A percentile compares a stretch with the other conserved stretches of the same genome.
Conservation (phyloP, 2,329 filamentous ascomycete species). For the Colletotrichum trifolii region DNA sequence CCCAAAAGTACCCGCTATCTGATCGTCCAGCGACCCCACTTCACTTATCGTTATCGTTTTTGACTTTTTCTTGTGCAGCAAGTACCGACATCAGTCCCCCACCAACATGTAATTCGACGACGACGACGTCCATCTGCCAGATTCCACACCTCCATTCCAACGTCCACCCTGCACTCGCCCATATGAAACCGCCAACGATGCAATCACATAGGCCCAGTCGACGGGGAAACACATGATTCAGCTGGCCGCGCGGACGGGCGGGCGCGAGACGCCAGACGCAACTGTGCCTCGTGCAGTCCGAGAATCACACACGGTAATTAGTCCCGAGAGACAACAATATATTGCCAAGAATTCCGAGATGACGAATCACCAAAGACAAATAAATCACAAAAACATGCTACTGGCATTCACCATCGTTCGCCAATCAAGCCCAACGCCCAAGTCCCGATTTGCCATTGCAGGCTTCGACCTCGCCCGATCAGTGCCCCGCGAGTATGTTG, state of each 20-base stretch:
- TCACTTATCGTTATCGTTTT: constrained; percentile 6
- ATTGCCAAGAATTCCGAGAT: background rate
- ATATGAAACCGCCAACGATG: background rate
- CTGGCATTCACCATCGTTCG: constrained; percentile 13
- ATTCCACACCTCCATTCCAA: constrained; percentile 19
- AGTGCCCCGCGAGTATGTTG: background rate
- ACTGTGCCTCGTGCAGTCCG: background rate
- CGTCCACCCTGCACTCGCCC: constrained; percentile 10
- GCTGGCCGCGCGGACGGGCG: constrained; percentile 19
- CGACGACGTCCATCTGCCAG: constrained; percentile 6
- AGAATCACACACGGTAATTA: no score
- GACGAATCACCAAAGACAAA: constrained; percentile 2
- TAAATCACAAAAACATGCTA: constrained; percentile 19
- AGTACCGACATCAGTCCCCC: constrained; percentile 3
- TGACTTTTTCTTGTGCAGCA: constrained; percentile 4
- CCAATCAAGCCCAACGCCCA: background rate
- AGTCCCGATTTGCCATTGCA: background rate
- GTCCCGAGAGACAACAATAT: no score
- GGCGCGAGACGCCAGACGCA: constrained; percentile 12
- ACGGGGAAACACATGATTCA: constrained; percentile 21
- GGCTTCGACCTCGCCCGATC: no score
- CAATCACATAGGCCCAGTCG: constrained; percentile 6
- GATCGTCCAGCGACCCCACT: constrained; percentile 1
- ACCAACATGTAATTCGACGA: background rate
- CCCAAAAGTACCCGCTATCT: no score